These are phyloP conservation scores for Megacollybia marginata DNA, from an alignment of 768 basidiomycete genomes.

Conservation along the genomic window DNA sequence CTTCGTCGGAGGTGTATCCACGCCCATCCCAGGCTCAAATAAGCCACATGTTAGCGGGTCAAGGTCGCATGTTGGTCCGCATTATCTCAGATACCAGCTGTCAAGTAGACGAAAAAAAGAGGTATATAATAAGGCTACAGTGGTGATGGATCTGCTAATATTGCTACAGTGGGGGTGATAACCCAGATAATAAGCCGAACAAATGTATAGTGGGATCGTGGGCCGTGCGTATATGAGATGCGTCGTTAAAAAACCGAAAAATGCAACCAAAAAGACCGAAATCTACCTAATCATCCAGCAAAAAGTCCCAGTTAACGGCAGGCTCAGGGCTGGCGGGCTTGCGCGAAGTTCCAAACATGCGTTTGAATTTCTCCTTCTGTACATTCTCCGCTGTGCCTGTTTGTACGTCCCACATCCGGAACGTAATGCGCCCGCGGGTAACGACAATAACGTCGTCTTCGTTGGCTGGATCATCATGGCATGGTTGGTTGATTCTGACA, in stretches of 20 bases:
- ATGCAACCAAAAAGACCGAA: conserved; percentile 4
- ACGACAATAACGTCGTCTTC: conserved; percentile 59
- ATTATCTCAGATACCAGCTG: too few relatives aligned
- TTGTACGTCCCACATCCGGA: conserved; percentile 77
- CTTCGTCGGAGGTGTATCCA: too few relatives aligned
- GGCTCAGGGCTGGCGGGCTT: conserved; percentile 40
- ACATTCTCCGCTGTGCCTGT: conserved; percentile 55
- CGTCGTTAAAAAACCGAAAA: conserved; percentile 5
- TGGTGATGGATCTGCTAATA: neutral
- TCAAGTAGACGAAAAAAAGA: neutral
- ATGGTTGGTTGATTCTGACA: conserved; percentile 36
- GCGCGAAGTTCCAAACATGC: conserved; percentile 53
- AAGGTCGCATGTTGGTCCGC: too few relatives aligned
- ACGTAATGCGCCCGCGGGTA: conserved; percentile 54
- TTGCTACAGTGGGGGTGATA: conserved; percentile 12
- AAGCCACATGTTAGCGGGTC: too few relatives aligned
- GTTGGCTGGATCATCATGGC: conserved; percentile 23
- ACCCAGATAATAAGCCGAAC: neutral
- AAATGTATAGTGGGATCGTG: neutral
- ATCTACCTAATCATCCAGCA: conserved; percentile 53
- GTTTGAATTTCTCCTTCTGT: conserved; percentile 55
- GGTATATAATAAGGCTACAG: neutral
- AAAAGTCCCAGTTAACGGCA: conserved; percentile 70
- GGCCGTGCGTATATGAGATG: conserved; percentile 6
- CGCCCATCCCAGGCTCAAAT: too few relatives aligned